Percentiles rank a stretch among this genome's conserved stretches.
Conservation (phyloP, 1,284 basidiomycete species). For the Hymenochaete sp. region DNA sequence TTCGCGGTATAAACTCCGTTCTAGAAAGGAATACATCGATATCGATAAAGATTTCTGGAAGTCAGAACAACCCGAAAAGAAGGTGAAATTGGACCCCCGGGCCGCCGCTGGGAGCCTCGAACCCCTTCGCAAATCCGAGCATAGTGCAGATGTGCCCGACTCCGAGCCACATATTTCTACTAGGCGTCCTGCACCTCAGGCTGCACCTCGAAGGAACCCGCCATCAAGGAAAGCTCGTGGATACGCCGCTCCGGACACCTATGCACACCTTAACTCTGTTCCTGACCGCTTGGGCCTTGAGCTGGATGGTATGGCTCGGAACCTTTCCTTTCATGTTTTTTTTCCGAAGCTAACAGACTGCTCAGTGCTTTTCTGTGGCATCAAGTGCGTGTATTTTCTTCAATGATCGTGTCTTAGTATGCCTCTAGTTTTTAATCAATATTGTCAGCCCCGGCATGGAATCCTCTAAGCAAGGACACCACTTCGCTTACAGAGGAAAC, state of each 20-base stretch:
- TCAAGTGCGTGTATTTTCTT: slow-evolving; percentile 39
- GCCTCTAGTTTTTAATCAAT: neutral
- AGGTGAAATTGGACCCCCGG: no score
- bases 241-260: slow-evolving; percentile 40
- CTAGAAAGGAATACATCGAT: no score
- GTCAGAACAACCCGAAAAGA: no score
- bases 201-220: no score
- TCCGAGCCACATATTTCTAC: no score
- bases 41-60: no score
- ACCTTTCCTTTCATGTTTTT: slow-evolving; percentile 2
- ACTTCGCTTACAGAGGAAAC: slow-evolving; percentile 66
- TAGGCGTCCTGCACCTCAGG: no score
- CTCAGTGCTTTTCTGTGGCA: slow-evolving; percentile 56
- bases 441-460: slow-evolving; percentile 43
- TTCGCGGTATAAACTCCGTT: no score
- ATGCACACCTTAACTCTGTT: slow-evolving; percentile 36
- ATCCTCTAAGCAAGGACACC: slow-evolving; percentile 57
- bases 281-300: slow-evolving; percentile 34
- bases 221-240: slow-evolving; percentile 30
- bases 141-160: no score
- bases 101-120: no score
- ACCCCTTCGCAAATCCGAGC: no score
- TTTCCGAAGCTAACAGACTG: neutral
- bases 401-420: slow-evolving; percentile 10
- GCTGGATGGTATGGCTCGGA: slow-evolving; percentile 34